These are phyloP conservation scores for Smithsoniella earleae DNA, from an alignment of 163 green algal genomes.

Conservation along the genomic window DNA sequence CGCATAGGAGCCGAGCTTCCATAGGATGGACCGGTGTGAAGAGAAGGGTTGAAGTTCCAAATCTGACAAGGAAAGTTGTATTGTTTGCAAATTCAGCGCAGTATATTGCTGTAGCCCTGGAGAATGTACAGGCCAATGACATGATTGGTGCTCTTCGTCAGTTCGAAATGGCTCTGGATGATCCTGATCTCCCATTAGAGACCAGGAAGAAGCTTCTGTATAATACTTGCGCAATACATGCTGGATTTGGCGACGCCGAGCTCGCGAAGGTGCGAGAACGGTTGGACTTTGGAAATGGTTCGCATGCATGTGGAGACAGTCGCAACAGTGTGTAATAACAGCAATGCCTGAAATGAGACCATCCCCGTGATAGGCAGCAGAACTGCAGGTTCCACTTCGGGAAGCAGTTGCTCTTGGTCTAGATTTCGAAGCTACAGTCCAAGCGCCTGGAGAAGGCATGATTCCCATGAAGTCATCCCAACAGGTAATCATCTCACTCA, in stretches of 20 bases:
- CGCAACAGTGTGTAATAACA: neutral
- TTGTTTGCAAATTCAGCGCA: too few relatives aligned
- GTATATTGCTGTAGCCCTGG: neutral
- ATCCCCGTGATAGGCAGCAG: neutral
- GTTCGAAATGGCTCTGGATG: conserved; percentile 2
- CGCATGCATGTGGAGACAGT: neutral
- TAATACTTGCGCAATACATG: neutral
- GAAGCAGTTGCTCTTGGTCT: neutral
- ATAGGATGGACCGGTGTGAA: too few relatives aligned
- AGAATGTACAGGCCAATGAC: neutral
- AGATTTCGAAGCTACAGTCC: neutral
- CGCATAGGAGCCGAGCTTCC: too few relatives aligned
- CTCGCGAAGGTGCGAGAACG: neutral
- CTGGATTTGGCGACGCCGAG: neutral
- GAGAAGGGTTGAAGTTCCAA: too few relatives aligned
- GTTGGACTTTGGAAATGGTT: neutral
- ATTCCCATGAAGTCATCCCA: conserved; percentile 8
- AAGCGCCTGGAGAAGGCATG: neutral
- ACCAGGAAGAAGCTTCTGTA: neutral
- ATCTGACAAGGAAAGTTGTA: too few relatives aligned
- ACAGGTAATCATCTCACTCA: neutral
- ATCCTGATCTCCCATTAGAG: neutral
- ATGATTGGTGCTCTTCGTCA: neutral
- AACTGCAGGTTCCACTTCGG: neutral
- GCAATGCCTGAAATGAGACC: neutral